These are phyloP conservation scores for Clonostachys chloroleuca DNA, from an alignment of 2,329 filamentous ascomycete genomes.

Conservation along the genomic window DNA sequence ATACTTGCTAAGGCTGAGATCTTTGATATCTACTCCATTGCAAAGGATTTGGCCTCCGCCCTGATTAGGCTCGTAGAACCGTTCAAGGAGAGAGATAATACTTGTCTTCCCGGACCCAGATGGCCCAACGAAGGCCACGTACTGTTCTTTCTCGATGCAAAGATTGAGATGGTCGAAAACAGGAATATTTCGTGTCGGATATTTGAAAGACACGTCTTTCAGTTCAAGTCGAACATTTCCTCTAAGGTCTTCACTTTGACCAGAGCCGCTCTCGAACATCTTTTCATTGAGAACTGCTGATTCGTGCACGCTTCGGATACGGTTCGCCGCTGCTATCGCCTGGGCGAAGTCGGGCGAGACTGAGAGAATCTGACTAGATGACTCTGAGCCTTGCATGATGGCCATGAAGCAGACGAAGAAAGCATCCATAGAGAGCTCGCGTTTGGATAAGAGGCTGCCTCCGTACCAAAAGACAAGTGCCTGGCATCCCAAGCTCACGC, in stretches of 20 bases:
- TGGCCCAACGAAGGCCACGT: slow-evolving; percentile 78
- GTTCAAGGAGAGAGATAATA: slow-evolving; percentile 85
- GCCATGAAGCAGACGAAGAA: slow-evolving; percentile 46
- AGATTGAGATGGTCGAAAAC: too few relatives aligned
- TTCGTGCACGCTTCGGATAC: background rate
- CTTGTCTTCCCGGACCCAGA: slow-evolving; percentile 94
- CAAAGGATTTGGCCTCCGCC: slow-evolving; percentile 69
- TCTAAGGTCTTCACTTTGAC: background rate
- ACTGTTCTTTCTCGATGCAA: slow-evolving; percentile 21
- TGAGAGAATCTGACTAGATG: slow-evolving; percentile 2
- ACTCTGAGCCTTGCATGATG: slow-evolving; percentile 38
- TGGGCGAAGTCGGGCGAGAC: slow-evolving; percentile 3
- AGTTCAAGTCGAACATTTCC: background rate
- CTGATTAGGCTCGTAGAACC: slow-evolving; percentile 83
- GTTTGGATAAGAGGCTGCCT: slow-evolving; percentile 65
- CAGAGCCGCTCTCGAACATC: background rate
- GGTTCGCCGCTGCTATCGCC: background rate
- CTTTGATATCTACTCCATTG: slow-evolving; percentile 77
- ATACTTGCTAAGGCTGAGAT: slow-evolving; percentile 81
- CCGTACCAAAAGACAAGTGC: slow-evolving; percentile 94
- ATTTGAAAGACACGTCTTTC: too few relatives aligned
- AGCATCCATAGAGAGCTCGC: slow-evolving; percentile 45
- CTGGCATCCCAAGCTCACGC: slow-evolving; percentile 75
- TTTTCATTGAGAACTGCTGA: background rate
- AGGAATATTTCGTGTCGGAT: background rate